Base-by-base conservation (phyloP, 2,329 filamentous ascomycete species). In the Phaeoacremonium minimum region DNA sequence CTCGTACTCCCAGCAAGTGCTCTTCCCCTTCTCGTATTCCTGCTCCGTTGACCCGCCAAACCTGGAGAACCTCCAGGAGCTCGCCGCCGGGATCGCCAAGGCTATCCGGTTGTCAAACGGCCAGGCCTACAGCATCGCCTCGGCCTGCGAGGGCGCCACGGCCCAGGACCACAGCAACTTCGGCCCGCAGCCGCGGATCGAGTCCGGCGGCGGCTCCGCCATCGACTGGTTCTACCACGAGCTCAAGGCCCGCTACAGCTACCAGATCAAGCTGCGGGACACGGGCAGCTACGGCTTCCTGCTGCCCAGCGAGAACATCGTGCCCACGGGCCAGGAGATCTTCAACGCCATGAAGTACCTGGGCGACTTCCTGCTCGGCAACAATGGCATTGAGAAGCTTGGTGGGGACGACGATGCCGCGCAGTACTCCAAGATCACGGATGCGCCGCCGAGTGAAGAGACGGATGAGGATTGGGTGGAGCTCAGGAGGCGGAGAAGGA, bases 151-250 rank as follows among this genome's bases (percentile, higher is more conserved):
- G 56, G 88, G 87, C 13, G 85, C 86, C 14, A 74, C 85, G 48
- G 39, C 39, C 37, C 46, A 49, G 36, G 33, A 19, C 13, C 19
- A 28, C 15, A 33, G 32, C 28, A 36, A 33, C 18, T 35, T 37
- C 22, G 49, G 53, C 42, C 48, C 53, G 38, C 48, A 37, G 48
- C 47, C 56, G 4, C 69, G 79, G 28, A 77, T 90, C 44, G 86
- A 93, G 55, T 76, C 76, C 1, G 80, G 83, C 4, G 90, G 91
- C 28, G 91, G 91, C 4, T 90, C 86, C 33, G 87, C 87, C 2
- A 79, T 97, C 29, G 93, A 97, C 61, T 97, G 87, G 80, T 95
- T 98, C 61, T 95, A 95, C 57, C 87, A 95, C 49, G 85, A 94
- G 51, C 63, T 97, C 43, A 69, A 74, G 32, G 86, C 91, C 14